These are phyloP conservation scores for Puccinia coronata DNA, from an alignment of 1,284 basidiomycete species.

Conservation along the genomic window DNA sequence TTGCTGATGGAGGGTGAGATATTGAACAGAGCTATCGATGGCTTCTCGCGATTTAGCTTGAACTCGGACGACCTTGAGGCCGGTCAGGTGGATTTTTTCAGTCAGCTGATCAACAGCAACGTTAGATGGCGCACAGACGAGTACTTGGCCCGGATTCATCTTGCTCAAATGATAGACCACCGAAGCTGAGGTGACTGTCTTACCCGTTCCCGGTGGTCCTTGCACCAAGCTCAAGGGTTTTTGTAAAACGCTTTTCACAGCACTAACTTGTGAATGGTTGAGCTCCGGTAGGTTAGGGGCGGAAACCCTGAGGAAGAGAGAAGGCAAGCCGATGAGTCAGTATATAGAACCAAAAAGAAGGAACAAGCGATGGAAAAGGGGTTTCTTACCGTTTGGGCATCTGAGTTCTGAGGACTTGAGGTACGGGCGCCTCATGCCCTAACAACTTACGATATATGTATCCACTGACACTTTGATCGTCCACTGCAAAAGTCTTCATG, in stretches of 20 bases:
- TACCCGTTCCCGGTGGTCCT: constrained; percentile 97
- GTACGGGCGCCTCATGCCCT: constrained; percentile 84
- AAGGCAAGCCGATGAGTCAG: background rate
- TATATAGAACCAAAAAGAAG: background rate
- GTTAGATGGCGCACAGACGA: constrained; percentile 98
- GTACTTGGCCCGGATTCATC: constrained; percentile 98
- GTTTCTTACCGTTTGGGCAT: constrained; percentile 76
- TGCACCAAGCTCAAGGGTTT: constrained; percentile 98
- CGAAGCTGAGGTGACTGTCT: constrained; percentile 99
- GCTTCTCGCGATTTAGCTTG: constrained; percentile 98
- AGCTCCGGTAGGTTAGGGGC: constrained; percentile 96
- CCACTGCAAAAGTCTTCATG: constrained; percentile 98
- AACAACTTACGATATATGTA: constrained; percentile 99
- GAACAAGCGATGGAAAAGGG: background rate
- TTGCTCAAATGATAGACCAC: constrained; percentile 98
- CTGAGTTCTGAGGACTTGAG: constrained; percentile 76
- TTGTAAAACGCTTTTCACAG: constrained; percentile 96
- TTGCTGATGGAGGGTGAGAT: constrained; percentile 94
- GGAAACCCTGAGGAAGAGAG: constrained; percentile 67
- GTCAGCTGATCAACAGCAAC: constrained; percentile 99
- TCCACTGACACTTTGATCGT: constrained; percentile 97
- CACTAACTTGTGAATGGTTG: constrained; percentile 99
- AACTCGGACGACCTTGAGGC: constrained; percentile 93
- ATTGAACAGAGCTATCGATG: constrained; percentile 86
- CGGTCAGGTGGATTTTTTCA: constrained; percentile 96